Evolutionary conservation across 2,329 filamentous ascomycete species (phyloP).

Genomic region (Fusarium metavorans): DNA sequence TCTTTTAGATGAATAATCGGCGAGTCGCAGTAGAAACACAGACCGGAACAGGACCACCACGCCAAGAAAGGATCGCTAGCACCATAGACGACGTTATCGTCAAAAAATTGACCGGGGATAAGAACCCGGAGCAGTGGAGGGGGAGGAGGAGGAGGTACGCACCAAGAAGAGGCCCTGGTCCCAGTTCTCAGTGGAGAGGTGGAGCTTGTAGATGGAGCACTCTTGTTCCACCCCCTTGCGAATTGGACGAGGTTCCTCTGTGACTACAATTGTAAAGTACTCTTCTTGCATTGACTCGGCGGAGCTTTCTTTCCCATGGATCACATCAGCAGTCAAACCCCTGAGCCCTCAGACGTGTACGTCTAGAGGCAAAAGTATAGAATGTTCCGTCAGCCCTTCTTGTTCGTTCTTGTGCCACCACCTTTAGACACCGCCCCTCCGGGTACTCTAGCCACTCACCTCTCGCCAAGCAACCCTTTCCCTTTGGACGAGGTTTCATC

Average conservation of each 20-base stretch:
- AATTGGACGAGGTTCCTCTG: background rate
- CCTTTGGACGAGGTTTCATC: constrained; percentile 27
- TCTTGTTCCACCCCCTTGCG: constrained; percentile 9
- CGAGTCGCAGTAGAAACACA: background rate
- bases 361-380: constrained; percentile 3
- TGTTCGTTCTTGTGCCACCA: constrained; percentile 8
- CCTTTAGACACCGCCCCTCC: constrained; percentile 8
- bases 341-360: background rate
- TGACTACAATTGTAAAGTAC: background rate
- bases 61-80: background rate
- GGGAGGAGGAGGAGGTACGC: background rate
- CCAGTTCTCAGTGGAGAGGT: background rate
- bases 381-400: constrained; percentile 11
- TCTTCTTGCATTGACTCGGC: constrained; percentile 6
- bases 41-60: background rate
- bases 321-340: background rate
- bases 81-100: constrained; percentile 8
- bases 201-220: constrained; percentile 6
- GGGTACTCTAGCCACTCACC: background rate
- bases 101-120: background rate
- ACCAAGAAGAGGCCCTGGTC: constrained; percentile 13
- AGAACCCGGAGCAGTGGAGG: constrained; percentile 16
- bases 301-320: background rate
- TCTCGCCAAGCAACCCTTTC: background rate
- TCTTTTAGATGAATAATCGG: background rate